Conservation (phyloP, 768 basidiomycete species). For the Leccinum variicolor region DNA sequence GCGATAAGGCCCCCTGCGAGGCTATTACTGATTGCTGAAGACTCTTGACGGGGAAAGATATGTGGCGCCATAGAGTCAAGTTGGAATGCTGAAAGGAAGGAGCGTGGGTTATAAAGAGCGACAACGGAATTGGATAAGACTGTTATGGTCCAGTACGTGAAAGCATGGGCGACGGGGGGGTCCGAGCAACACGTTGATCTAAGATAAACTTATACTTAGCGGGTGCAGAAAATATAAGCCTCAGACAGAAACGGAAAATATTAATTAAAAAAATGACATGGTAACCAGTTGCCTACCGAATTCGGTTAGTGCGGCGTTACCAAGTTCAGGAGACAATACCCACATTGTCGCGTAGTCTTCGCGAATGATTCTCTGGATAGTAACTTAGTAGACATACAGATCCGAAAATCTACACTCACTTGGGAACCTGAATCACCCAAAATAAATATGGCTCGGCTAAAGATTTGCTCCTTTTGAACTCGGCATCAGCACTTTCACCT, state of each 20-base stretch:
- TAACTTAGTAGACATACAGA: neutral
- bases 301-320: conserved; percentile 11
- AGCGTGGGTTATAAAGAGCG: conserved; percentile 9
- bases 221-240: neutral
- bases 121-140: neutral
- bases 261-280: neutral
- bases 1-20: conserved; percentile 47
- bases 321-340: neutral
- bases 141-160: neutral
- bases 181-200: neutral
- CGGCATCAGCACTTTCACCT: conserved; percentile 30
- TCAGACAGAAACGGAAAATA: neutral
- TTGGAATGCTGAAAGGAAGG: neutral
- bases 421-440: neutral
- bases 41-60: conserved; percentile 8
- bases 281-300: neutral
- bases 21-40: conserved; percentile 29
- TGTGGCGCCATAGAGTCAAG: conserved; percentile 18
- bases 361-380: neutral
- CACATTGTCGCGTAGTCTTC: neutral
- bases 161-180: conserved; percentile 4
- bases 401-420: neutral
- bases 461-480: neutral
- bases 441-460: neutral
- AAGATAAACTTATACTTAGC: conserved; percentile 10